Evolutionary conservation across 257 asterid species (phyloP), one percentile per base, ranked within the genome.

Genomic region (Rubia yunnanensis): DNA sequence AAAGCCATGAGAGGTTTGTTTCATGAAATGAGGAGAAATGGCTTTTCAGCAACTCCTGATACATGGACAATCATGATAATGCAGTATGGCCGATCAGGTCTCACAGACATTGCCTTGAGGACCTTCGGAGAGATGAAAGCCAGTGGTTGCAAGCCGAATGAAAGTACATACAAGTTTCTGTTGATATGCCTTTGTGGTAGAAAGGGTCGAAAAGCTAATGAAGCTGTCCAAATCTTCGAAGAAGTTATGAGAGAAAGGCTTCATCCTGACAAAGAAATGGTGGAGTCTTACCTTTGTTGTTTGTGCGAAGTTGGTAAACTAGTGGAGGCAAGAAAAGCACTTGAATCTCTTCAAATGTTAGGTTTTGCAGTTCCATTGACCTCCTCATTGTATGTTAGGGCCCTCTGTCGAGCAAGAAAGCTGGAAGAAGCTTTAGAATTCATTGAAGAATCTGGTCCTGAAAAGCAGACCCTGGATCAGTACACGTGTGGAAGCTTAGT

Each of bases 1-100:
- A 85, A 77, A 57, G 71, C 82, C 73, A 91, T 91, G 98, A 83
- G 87, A 77, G 74, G 76, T 74, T 76, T 91, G 22, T 88, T 91
- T 64, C 72, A 80, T 15, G 88, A 91, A 78, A 91, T 91, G 95
- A 79, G 76, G 74, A 82, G 96, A 81, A 79, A 75, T 49, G 84
- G 86, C 14, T 79, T 30, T 76, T 63, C 64, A 52, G 72, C 88
- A 75, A 76, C 94, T 30, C 65, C 96, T 64, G 92, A 91, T 72
- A 79, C 98, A 18, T 88, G 98, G 98, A 83, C 92, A 9, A 84
- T 88, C 85, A 83, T 88, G 88, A 91, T 91, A 72, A 74, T 80
- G 96, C 92, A 72, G 85, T 91, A 91, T 72, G 96, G 95, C 8
- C 86, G 83, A 63, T 80, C 91, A 22, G 95, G 98, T 49, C 77